A percentile compares a stretch with the other conserved stretches of the same genome.
Evolutionary conservation across 768 basidiomycete species (phyloP).

Genomic region (Ramaria sp.): DNA sequence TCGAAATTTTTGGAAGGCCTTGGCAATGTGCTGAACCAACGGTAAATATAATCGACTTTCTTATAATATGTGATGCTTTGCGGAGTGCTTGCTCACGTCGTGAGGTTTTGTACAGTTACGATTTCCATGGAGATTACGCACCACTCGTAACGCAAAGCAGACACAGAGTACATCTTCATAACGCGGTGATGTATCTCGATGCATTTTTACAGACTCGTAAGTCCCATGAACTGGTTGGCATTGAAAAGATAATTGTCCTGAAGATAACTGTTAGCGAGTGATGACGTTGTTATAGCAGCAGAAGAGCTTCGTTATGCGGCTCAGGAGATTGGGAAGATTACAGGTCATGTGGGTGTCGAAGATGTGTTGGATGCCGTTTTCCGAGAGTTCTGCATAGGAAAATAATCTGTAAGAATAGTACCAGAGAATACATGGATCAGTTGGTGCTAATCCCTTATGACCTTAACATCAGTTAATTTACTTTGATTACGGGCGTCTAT

Average conservation of each 20-base stretch:
- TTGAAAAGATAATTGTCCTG: neutral
- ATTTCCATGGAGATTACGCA: constrained; percentile 20
- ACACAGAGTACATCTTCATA: constrained; percentile 68
- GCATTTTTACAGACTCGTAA: constrained; percentile 44
- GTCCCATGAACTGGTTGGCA: constrained; percentile 11
- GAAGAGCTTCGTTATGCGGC: constrained; percentile 86
- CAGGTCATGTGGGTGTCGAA: constrained; percentile 71
- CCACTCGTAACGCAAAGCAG: constrained; percentile 73
- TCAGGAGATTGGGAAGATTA: constrained; percentile 73
- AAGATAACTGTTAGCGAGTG: constrained; percentile 29
- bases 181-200: constrained; percentile 48
- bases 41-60: constrained; percentile 25
- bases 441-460: no score
- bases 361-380: constrained; percentile 79
- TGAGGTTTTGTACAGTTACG: constrained; percentile 9
- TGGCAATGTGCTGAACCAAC: constrained; percentile 34
- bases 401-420: constrained; percentile 27
- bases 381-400: constrained; percentile 82
- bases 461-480: no score
- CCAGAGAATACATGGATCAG: no score
- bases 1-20: constrained; percentile 51
- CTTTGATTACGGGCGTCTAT: no score
- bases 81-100: neutral
- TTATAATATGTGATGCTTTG: no score
- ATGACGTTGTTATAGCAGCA: constrained; percentile 74